Evolutionary conservation across 345 rosid genomes (phyloP).

Genomic region (Gossypium longicalyx): DNA sequence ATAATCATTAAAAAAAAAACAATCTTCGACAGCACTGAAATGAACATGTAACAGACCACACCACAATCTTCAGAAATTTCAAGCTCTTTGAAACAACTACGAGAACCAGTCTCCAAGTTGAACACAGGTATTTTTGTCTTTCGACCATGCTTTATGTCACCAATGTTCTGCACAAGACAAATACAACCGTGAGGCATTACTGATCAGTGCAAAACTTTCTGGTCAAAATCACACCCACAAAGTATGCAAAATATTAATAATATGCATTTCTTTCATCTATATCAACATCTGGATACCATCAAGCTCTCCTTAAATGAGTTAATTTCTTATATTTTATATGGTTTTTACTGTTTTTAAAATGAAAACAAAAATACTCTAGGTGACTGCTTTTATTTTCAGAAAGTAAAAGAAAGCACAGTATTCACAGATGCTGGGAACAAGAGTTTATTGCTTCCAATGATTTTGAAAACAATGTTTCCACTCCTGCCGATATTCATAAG

Average conservation of each 20-base stretch:
- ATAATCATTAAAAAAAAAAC: conserved; percentile 2
- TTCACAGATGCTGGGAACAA: not conserved
- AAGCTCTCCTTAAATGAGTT: not conserved
- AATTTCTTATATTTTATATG: not conserved
- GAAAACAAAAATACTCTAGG: not conserved
- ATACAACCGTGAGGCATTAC: not conserved
- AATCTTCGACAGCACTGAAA: conserved; percentile 16
- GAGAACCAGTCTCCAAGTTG: conserved; percentile 85
- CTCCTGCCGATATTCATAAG: not conserved
- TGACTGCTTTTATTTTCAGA: not conserved
- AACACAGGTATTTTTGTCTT: conserved; percentile 80
- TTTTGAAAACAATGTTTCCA: not conserved
- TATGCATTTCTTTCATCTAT: not conserved
- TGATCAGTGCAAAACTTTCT: not conserved
- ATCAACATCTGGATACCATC: not conserved
- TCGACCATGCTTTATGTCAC: conserved; percentile 58
- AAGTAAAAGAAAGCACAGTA: not conserved
- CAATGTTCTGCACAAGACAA: conserved; percentile 58
- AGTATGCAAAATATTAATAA: not conserved
- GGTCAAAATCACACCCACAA: not conserved
- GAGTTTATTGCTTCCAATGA: not conserved
- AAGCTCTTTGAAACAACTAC: conserved; percentile 86
- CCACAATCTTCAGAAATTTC: conserved; percentile 95
- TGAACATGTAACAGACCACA: conserved; percentile 54
- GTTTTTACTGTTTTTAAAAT: not conserved